Evolutionary conservation across 768 basidiomycete genomes (phyloP), one percentile per base, ranked within the genome.

Genomic region (Amanita molliuscula): DNA sequence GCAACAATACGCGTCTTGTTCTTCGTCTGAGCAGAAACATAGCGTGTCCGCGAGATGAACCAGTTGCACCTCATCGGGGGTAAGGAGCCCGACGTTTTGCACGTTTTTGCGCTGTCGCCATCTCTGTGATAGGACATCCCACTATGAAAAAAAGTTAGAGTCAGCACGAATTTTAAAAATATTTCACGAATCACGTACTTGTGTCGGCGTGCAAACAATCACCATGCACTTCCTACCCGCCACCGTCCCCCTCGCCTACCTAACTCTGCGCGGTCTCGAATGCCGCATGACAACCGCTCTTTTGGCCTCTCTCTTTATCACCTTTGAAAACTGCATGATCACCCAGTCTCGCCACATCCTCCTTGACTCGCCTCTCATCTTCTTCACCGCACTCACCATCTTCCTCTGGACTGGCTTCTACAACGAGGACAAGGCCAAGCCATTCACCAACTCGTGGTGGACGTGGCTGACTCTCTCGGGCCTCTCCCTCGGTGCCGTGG

Each of bases 61-160:
- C 38, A 94, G 78, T 61, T 98, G 96, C 2, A 97, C 73, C 61
- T 99, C 96, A 55, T 98, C 96, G 0, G 90, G 92, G 54, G 98
- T 97, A 45, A 98, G 69, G 0, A 99, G 70, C 0, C 90, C 92
- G 38, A 99, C 82, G 48, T 79, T 91, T 63, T 96, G 92, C 7
- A 97, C 92, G 55, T 96, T 94, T 72, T 96, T 96, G 51, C 95
- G 76, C 59, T 96, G 94, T 51, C 92, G 85, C 96, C 96, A 99
- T 55, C 95, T 72, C 25, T 95, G 75, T 5, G 93, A 96, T 13
- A 98, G 67, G 25, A 96, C 75, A 61, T 99, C 96, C 96, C 96
- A 98, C 85, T 96, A 55, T 4, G 50, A 49, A 13, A 29, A 47
- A 3, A 45, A 31, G 23, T 40, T n/a, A n/a, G 21, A 45, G 55